Conservation (phyloP, 495 filamentous ascomycete genomes). For the Rusavskia elegans region DNA sequence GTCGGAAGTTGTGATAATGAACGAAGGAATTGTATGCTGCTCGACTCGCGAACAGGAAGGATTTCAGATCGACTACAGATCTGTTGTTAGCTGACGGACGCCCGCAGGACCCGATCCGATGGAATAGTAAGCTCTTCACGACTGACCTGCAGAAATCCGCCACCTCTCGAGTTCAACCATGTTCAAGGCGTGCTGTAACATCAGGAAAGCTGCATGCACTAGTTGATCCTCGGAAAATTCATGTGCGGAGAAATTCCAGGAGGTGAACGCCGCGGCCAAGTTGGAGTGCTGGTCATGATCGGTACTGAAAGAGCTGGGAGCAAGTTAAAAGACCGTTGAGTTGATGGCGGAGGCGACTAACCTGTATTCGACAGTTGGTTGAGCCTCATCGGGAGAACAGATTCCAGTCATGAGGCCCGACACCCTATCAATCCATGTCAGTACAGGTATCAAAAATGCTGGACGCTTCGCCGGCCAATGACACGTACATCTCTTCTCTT, state of each 20-base stretch:
- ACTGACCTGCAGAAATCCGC: slow-evolving; percentile 57
- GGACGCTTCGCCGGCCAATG: not conserved
- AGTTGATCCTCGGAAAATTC: slow-evolving; percentile 81
- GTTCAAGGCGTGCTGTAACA: slow-evolving; percentile 75
- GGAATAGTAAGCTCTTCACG: not conserved
- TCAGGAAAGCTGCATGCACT: slow-evolving; percentile 58
- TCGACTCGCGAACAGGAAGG: slow-evolving; percentile 69
- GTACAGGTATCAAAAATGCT: not conserved
- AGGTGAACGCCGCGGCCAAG: slow-evolving; percentile 54
- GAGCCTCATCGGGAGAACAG: slow-evolving; percentile 53
- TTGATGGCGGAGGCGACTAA: slow-evolving; percentile 6
- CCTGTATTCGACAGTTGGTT: slow-evolving; percentile 34
- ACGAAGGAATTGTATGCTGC: slow-evolving; percentile 88
- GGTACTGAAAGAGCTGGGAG: not conserved
- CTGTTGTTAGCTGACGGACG: slow-evolving; percentile 2
- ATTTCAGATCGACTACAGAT: slow-evolving; percentile 42
- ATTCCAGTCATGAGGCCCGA: slow-evolving; percentile 84
- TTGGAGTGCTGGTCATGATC: slow-evolving; percentile 30
- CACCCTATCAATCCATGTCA: slow-evolving; percentile 39
- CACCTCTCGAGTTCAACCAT: slow-evolving; percentile 70
- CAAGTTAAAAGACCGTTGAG: not conserved
- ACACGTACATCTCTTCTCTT: slow-evolving; percentile 53
- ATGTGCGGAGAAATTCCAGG: slow-evolving; percentile 81
- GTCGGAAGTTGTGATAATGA: slow-evolving; percentile 97
- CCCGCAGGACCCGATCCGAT: not conserved